Base-by-base conservation (phyloP, 73 alveolate species). In the Loxodes magnus region DNA sequence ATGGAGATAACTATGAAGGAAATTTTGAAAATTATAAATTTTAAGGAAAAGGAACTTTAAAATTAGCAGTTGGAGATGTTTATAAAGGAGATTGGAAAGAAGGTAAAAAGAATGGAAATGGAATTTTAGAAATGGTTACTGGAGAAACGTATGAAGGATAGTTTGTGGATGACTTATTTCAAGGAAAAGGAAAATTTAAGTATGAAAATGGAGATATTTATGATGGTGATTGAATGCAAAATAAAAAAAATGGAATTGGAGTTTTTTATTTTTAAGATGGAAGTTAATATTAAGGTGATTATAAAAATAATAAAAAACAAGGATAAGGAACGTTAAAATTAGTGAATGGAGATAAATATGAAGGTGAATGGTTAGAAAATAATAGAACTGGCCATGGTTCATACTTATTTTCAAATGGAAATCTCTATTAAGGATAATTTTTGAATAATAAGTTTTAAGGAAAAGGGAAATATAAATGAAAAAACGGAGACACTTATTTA, bases 161-260 rank as follows among this genome's bases (percentile, higher is more conserved):
- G 9, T 38, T 38, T 38, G 35, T 38, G n/a, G 52, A 38, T 38
- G 52, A 38, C 23, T 14, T 38, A 28, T 38, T 38, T 38, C 35
- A 38, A 7, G 52, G 52, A 7, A 28, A 14, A 7, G 52, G 52
- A 6, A 28, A 38, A 12, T 38, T 38, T 12, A 38, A 38, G 19
- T 38, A 28, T 22, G 52, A 38, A 7, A 14, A 22, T 14, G 52
- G 52, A 7, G 19, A 12, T 14, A 28, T 14, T 7, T 38, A 38
- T 12, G 52, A 38, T 12, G 52, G 52, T 14, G 52, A 38, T 7
- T 38, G 52, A 28, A 22, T 6, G 23, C n/a, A 38, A 14, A 38
- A 38, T 38, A 7, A 14, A 38, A 38, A 14, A 28, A 37, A 46
- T 2, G 59, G 59, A 17, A 46, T 7, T 25, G 59, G 59, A 9